Base-by-base conservation (phyloP, 192 early-diverging fungal species). In the Chytriomyces sp. region DNA sequence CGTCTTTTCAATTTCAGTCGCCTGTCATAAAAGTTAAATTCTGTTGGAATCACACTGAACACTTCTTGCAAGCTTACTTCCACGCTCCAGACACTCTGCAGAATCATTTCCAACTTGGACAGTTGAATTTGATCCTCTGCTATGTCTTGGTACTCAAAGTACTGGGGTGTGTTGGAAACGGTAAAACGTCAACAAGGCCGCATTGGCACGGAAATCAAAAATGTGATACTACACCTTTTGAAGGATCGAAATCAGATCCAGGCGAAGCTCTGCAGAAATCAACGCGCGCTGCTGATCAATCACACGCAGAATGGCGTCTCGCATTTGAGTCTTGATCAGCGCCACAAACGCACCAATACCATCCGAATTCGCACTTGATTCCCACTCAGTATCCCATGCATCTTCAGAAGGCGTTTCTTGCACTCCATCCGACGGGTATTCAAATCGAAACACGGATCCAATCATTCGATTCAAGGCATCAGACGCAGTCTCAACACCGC, bases 391-490 rank as follows among this genome's bases (percentile, higher is more conserved):
- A 20, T 72, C 57, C 70, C 49, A 53, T 61, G 48, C 50, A n/a
- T 72, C 70, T 20, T 20, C 28, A 45, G 50, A 11, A 45, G 18
- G 46, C 11, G 35, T 35, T 35, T 35, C 35, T 3, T 35, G 35
- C 4, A 35, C 35, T 72, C 35, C 63, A 2, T 64, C 24, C 2
- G 24, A 13, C 11, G 20, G 26, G 26, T 64, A 64, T 20, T 64
- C 24, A 23, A 20, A 26, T 11, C 63, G 18, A 13, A 45, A n/a
- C 35, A 80, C 50, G 24, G 49, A 62, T 18, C 16, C 67, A 50
- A 80, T 23, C 10, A 84, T 61, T 8, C 84, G 28, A 43, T 82
- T 77, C 18, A 85, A 50, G 5, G 84, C 81, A 50, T 79, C 81
- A 5, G 49, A 8, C 10, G 80, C 76, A 16, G 76, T 61, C 47